These are phyloP conservation scores for Eucommia ulmoides DNA, from an alignment of 257 asterid genomes.

Conservation along the genomic window DNA sequence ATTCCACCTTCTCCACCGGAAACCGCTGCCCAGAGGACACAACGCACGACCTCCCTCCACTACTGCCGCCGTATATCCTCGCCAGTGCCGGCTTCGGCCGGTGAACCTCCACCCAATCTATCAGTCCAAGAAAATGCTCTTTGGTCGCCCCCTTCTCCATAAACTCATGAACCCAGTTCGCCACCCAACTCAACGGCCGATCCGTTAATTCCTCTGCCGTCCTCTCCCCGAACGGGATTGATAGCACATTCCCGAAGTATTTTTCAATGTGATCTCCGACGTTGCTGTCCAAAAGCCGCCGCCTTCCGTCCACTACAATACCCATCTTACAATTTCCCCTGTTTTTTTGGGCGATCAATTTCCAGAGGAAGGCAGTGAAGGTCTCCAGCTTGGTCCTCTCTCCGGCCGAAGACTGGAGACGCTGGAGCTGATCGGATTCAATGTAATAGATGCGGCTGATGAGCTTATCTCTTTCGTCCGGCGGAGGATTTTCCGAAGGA, in stretches of 20 bases:
- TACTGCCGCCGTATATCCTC: neutral
- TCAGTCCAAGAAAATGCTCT: slow-evolving; percentile 62
- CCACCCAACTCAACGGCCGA: slow-evolving; percentile 28
- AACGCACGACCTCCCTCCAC: neutral
- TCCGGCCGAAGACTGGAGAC: slow-evolving; percentile 22
- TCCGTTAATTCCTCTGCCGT: slow-evolving; percentile 22
- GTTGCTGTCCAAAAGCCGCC: slow-evolving; percentile 18
- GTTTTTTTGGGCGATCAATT: slow-evolving; percentile 24
- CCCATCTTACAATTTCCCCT: too few relatives aligned
- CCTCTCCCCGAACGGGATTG: slow-evolving; percentile 52
- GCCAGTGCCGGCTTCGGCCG: slow-evolving; percentile 31
- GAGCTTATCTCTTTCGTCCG: neutral
- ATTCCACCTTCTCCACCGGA: slow-evolving; percentile 28
- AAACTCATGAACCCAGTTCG: slow-evolving; percentile 34
- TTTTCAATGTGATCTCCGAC: slow-evolving; percentile 3
- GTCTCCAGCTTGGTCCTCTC: slow-evolving; percentile 44
- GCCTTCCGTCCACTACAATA: slow-evolving; percentile 63
- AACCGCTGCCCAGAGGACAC: slow-evolving; percentile 34
- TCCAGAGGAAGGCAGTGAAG: slow-evolving; percentile 64
- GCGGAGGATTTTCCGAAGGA: slow-evolving; percentile 4
- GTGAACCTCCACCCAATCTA: slow-evolving; percentile 65
- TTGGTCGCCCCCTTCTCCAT: slow-evolving; percentile 18
- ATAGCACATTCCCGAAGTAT: slow-evolving; percentile 55
- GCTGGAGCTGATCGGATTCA: slow-evolving; percentile 17
- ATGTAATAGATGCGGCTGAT: slow-evolving; percentile 54